These are phyloP conservation scores for Aspergillus egyptiacus DNA, from an alignment of 495 filamentous ascomycete species.

Conservation along the genomic window DNA sequence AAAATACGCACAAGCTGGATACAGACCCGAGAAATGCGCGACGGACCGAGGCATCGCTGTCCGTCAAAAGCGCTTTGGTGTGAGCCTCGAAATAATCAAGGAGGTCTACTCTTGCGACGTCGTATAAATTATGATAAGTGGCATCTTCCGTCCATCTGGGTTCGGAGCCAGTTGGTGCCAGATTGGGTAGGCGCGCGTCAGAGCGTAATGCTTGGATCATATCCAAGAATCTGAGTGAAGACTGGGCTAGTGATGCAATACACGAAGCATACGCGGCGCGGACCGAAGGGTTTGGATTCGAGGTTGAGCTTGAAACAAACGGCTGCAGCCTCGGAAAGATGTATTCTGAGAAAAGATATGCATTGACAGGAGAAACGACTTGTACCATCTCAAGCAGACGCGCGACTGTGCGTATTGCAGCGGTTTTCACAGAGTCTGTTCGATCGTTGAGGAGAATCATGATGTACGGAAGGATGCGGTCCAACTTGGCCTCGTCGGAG, in stretches of 20 bases:
- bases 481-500: slow-evolving; percentile 94
- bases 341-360: slow-evolving; percentile 92
- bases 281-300: slow-evolving; percentile 60
- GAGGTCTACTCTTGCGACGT: slow-evolving; percentile 71
- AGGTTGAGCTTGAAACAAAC: slow-evolving; percentile 53
- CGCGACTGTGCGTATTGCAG: slow-evolving; percentile 77
- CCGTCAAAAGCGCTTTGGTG: slow-evolving; percentile 83
- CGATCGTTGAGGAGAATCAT: slow-evolving; percentile 75
- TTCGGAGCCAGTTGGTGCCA: slow-evolving; percentile 63
- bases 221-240: slow-evolving; percentile 76
- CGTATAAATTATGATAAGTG: slow-evolving; percentile 74
- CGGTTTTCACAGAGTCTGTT: slow-evolving; percentile 72
- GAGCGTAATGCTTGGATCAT: slow-evolving; percentile 83
- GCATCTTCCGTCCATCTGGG: slow-evolving; percentile 62
- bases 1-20: slow-evolving; percentile 88
- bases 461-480: slow-evolving; percentile 86
- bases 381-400: slow-evolving; percentile 83
- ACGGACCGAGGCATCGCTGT: slow-evolving; percentile 79
- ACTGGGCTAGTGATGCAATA: slow-evolving; percentile 86
- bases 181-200: slow-evolving; percentile 71
- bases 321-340: slow-evolving; percentile 76
- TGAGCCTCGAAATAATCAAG: slow-evolving; percentile 76
- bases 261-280: slow-evolving; percentile 89
- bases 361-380: slow-evolving; percentile 88
- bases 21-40: slow-evolving; percentile 93